Evolutionary conservation across 169 alveolate species (phyloP), one percentile per base, ranked within the genome.

Genomic region (Plasmodium falciparum): DNA sequence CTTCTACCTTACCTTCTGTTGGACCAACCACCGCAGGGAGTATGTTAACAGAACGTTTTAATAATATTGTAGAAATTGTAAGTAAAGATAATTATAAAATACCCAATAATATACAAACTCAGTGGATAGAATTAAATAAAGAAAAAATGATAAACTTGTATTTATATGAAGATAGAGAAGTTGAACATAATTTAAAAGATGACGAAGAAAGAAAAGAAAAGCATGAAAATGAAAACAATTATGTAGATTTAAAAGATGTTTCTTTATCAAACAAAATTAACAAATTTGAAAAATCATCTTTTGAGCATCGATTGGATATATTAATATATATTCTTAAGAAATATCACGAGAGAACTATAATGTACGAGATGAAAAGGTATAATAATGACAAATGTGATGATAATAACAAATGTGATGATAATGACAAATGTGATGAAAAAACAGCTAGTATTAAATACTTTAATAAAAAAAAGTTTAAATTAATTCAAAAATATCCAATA

Each of bases 21-120:
- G 96, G 96, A 0, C 88, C 88, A 56, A 93, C 93, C 52, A 94
- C 96, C 33, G 67, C 90, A 1, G 96, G 96, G 4, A 88, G 93
- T 24, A 94, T 94, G 95, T 26, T 94, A 62, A 47, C 90, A 20
- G 96, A 94, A 62, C 69, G 96, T 22, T 94, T 94, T 29, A 80
- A 52, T 73, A 67, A 69, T 39, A 15, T 80, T 17, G 73, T 69
- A 6, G 90, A 80, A 69, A 80, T 80, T 11, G 74, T 80, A 22
- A 56, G 90, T 61, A 67, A 24, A 63, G 62, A 33, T 1, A 80
- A 80, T 43, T 80, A 80, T 29, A 71, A 80, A 58, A 80, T 80
- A 59, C 74, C 90, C 3, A 45, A 72, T 56, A 80, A 80, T 62
- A 50, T 80, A 3, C 65, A 49, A 1, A 80, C 90, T n/a, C 90